Evolutionary conservation across 2,329 filamentous ascomycete genomes (phyloP).

Genomic region (Penicillium sp.): DNA sequence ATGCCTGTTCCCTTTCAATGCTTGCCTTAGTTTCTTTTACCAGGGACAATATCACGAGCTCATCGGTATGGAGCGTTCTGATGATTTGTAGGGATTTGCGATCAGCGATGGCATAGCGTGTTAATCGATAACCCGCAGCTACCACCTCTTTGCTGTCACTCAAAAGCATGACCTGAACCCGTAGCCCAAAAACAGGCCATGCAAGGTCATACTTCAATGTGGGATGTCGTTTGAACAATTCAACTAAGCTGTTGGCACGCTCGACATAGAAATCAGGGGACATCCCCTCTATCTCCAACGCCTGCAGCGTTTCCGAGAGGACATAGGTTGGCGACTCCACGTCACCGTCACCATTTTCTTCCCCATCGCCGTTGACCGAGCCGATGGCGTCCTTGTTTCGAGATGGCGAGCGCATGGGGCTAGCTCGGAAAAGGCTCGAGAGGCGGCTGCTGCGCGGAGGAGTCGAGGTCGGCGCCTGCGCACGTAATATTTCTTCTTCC

Average conservation of each 20-base stretch:
- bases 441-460: slow-evolving; percentile 52
- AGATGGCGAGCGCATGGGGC: slow-evolving; percentile 54
- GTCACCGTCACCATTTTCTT: slow-evolving; percentile 64
- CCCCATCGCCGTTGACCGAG: slow-evolving; percentile 38
- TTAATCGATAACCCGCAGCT: slow-evolving; percentile 89
- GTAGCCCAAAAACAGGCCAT: slow-evolving; percentile 90
- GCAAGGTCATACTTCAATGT: slow-evolving; percentile 95
- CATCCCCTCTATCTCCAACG: slow-evolving; percentile 83
- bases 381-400: slow-evolving; percentile 30
- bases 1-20: slow-evolving; percentile 91
- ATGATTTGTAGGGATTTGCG: slow-evolving; percentile 86
- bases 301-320: slow-evolving; percentile 84
- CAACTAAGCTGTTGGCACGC: slow-evolving; percentile 87
- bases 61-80: slow-evolving; percentile 83
- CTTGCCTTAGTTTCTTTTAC: slow-evolving; percentile 97
- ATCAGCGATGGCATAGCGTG: slow-evolving; percentile 92
- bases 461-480: slow-evolving; percentile 55
- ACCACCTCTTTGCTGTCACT: slow-evolving; percentile 96
- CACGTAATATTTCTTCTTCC: slow-evolving; percentile 60
- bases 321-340: slow-evolving; percentile 87
- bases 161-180: slow-evolving; percentile 93
- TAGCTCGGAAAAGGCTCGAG: slow-evolving; percentile 58
- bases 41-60: slow-evolving; percentile 84
- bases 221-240: slow-evolving; percentile 89
- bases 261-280: slow-evolving; percentile 93